phyloP scores from a whole-genome alignment of 78 protist species.

The Dictyostelium citrinum region DNA sequence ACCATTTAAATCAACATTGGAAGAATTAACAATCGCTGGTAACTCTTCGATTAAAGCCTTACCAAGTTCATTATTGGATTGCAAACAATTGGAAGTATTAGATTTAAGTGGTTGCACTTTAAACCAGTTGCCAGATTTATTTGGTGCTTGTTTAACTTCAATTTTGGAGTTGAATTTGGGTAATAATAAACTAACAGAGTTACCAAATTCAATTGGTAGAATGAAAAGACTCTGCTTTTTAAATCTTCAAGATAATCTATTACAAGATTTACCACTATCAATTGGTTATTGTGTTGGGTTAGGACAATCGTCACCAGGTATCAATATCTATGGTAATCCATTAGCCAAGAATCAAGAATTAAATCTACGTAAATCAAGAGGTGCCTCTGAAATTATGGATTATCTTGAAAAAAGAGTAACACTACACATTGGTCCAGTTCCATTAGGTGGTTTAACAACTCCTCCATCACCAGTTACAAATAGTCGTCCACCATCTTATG shows the following conservation, averaged over 20 bases:
- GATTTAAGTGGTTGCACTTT: constrained; percentile 7
- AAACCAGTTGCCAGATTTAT: background rate
- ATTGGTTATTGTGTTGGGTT: constrained; percentile 50
- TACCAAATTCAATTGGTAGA: constrained; percentile 76
- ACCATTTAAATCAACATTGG: background rate
- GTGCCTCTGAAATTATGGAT: constrained; percentile 48
- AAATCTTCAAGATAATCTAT: constrained; percentile 50
- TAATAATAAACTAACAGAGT: background rate
- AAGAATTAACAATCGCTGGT: constrained; percentile 4
- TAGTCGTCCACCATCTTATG: background rate
- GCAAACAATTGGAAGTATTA: background rate
- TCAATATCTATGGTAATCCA: constrained; percentile 38
- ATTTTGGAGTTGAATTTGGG: constrained; percentile 14
- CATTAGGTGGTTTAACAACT: background rate
- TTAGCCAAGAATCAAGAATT: background rate
- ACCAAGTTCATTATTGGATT: background rate
- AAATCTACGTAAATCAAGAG: background rate
- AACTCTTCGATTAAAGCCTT: background rate
- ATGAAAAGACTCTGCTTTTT: constrained; percentile 28
- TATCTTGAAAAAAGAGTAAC: constrained; percentile 40
- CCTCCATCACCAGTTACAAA: background rate
- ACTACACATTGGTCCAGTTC: background rate
- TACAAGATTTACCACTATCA: constrained; percentile 42
- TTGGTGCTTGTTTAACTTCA: background rate
- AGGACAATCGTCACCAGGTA: background rate